Base-by-base conservation (phyloP, 2,329 filamentous ascomycete genomes). In the Parasarocladium wereldwijsianum region DNA sequence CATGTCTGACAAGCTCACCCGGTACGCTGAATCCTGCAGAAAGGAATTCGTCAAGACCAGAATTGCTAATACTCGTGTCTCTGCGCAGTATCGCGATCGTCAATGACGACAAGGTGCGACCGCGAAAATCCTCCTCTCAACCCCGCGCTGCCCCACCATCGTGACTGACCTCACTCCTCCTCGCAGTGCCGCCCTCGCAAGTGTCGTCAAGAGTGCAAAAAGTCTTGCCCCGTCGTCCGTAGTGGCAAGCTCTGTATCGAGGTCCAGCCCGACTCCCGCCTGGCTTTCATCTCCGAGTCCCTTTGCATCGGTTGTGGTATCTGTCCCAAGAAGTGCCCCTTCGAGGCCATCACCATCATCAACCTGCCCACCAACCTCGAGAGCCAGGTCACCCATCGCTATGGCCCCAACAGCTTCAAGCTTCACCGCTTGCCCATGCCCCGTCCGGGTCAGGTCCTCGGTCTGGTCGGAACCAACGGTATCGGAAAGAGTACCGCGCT, bases 341-440 rank as follows among this genome's bases (percentile, higher is more conserved):
- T 98, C 59, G 80, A 86, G 51, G 90, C 90, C 47, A 98, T 98
- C 61, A 92, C 87, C 56, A 98, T 98, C 58, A 98, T 98, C 84
- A 98, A 98, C 66, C 65, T 98, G 67, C 90, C 92, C 44, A 98
- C 90, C 55, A 98, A 98, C 62, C 79, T 98, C 57, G 90, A 98
- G 59, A 92, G 80, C 42, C 82, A 96, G 57, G 85, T 98, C 50
- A 96, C 90, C 43, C 92, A 98, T 58, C 81, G 90, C 52, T 98
- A 98, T 66, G 93, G 87, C 32, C 87, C 90, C 55, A 98, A 98
- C 70, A 94, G 86, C 64, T 98, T 98, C 75, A 98, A 98, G 70
- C 75, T 98, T 42, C 90, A 98, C 59, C 77, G 92, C 45, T 69
- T 96, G 49, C 90, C 92, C 34, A 94, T 87, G 71, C 90, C 90